phyloP scores from a whole-genome alignment of 2,329 filamentous ascomycete genomes.

The Chaetoscypha palmicola region DNA sequence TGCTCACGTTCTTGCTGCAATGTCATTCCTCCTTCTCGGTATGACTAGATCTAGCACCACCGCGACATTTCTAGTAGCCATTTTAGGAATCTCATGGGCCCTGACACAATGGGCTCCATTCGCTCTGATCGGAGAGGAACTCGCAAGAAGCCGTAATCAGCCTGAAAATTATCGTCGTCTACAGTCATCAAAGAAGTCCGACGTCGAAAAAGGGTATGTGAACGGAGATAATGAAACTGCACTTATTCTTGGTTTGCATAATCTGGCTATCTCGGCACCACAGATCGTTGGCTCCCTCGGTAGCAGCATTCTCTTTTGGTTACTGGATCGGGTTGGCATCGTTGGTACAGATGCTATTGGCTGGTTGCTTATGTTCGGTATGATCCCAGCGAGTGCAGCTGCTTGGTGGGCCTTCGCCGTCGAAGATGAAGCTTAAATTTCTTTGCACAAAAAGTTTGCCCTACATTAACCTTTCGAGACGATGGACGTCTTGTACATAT shows the following conservation, averaged over 20 bases:
- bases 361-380: slow-evolving; percentile 7
- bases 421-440: neutral
- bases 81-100: slow-evolving; percentile 27
- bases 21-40: slow-evolving; percentile 5
- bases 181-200: neutral
- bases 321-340: neutral
- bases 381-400: slow-evolving; percentile 1
- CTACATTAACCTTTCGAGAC: too few relatives aligned
- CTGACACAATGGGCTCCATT: slow-evolving; percentile 29
- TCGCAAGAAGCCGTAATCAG: slow-evolving; percentile 10
- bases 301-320: slow-evolving; percentile 6
- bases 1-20: slow-evolving; percentile 9
- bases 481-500: too few relatives aligned
- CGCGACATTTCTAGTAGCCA: slow-evolving; percentile 4
- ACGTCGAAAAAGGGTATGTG: neutral
- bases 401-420: slow-evolving; percentile 2
- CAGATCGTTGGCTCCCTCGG: slow-evolving; percentile 8
- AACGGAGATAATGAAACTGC: neutral
- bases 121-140: slow-evolving; percentile 25
- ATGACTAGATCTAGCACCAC: slow-evolving; percentile 1
- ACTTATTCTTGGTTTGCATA: slow-evolving; percentile 4
- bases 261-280: slow-evolving; percentile 6
- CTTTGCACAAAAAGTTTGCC: too few relatives aligned
- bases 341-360: slow-evolving; percentile 6
- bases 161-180: neutral